These are phyloP conservation scores for Globisporangium paroecandrum DNA, from an alignment of 352 stramenopile species.

Conservation along the genomic window DNA sequence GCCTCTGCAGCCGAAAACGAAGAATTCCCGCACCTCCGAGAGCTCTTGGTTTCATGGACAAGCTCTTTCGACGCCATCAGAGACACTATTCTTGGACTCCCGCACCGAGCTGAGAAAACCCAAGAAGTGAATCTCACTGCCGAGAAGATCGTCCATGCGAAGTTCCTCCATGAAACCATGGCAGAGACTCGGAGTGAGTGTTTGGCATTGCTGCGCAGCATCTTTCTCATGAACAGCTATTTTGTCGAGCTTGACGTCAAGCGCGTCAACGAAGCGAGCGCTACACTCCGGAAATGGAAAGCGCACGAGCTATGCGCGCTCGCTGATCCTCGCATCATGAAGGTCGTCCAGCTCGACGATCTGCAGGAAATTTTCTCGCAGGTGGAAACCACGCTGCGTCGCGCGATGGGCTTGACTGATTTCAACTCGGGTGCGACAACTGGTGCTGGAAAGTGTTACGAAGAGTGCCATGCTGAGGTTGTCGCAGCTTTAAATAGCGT, in stretches of 20 bases:
- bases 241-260: slow-evolving; percentile 57
- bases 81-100: slow-evolving; percentile 33
- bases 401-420: slow-evolving; percentile 43
- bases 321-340: slow-evolving; percentile 34
- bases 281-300: slow-evolving; percentile 31
- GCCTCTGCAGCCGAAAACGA: slow-evolving; percentile 21
- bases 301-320: slow-evolving; percentile 32
- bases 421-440: slow-evolving; percentile 38
- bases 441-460: slow-evolving; percentile 35
- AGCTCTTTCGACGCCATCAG: slow-evolving; percentile 27
- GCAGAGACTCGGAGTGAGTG: slow-evolving; percentile 37
- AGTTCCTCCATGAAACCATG: slow-evolving; percentile 43
- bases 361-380: slow-evolving; percentile 31
- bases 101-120: slow-evolving; percentile 30
- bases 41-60: slow-evolving; percentile 30
- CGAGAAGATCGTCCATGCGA: slow-evolving; percentile 25
- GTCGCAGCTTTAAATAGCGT: slow-evolving; percentile 28
- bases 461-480: slow-evolving; percentile 46
- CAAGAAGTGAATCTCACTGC: slow-evolving; percentile 24
- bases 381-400: slow-evolving; percentile 32
- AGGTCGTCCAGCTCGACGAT: slow-evolving; percentile 35
- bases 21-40: slow-evolving; percentile 35
- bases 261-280: slow-evolving; percentile 39
- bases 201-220: slow-evolving; percentile 33
- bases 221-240: slow-evolving; percentile 53